Base-by-base conservation (phyloP, 306 rosid species). In the Crotalaria pallida region DNA sequence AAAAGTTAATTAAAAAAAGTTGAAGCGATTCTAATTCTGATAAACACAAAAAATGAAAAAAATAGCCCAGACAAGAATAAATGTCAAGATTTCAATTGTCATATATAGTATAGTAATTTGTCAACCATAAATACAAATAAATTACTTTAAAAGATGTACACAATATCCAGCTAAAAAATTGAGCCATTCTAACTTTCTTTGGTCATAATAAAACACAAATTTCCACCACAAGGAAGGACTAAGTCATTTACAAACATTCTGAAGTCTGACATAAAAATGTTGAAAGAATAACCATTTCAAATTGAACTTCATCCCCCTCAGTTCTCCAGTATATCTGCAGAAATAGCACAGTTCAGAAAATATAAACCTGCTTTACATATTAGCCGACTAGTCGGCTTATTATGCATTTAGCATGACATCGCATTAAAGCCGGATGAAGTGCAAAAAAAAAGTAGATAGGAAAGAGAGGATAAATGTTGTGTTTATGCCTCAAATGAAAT, bases 251-350 rank as follows among this genome's bases (percentile, higher is more conserved):
- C 47, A 19, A 33, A 74, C 53, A 61, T 49, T 61, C 36, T 12
- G 40, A 24, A 67, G 6, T 13, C 53, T 18, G 73, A 56, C 64
- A 58, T 48, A 17, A 69, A 55, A 57, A 31, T 16, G 62, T 22
- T 61, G 44, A 36, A 53, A 74, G 63, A 73, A 68, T 45, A 36
- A 69, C 33, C 73, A 59, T 16, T 45, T 57, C 34, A 21, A 58
- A 70, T 65, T 60, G 24, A 47, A 41, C 67, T 80, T 53, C 71
- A 57, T 31, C 18, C 48, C 61, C 73, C 65, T 64, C 61, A 49
- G 16, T 57, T 57, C 44, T 75, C 71, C 74, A 64, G 27, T 26
- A 24, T 50, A 70, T 65, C 84, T 77, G 67, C 13, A 33, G 29
- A 29, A 60, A 44, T n/a, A 29, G 5, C 41, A 51, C 16, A 18